Conservation (phyloP, 768 basidiomycete genomes). For the Holtermanniella nyarrowii region DNA sequence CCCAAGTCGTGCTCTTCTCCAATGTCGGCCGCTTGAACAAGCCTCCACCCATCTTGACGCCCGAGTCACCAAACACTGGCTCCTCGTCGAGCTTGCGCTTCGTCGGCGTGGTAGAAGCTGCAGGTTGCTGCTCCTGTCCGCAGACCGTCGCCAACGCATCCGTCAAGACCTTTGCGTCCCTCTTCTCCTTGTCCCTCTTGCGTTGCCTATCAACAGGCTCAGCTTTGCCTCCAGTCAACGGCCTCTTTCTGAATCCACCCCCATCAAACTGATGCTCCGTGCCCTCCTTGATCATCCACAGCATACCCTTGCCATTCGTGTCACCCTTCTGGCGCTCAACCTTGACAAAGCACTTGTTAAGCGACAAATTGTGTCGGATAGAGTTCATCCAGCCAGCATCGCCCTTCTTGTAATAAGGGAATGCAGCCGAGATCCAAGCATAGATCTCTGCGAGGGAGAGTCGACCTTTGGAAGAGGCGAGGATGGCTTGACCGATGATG, state of each 20-base stretch:
- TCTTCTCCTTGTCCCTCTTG: not conserved
- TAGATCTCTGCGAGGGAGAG: conserved; percentile 94
- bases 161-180: not conserved
- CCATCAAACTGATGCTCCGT: not conserved
- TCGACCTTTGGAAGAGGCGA: conserved; percentile 70
- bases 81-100: not conserved
- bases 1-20: not conserved
- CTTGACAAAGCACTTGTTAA: conserved; percentile 83
- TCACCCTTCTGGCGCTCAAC: conserved; percentile 47
- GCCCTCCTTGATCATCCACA: conserved; percentile 33
- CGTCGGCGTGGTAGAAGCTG: too few species aligned
- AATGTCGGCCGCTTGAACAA: not conserved
- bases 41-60: too few species aligned
- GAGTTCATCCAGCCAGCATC: conserved; percentile 98
- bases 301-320: conserved; percentile 34
- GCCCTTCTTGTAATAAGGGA: conserved; percentile 83
- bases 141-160: not conserved
- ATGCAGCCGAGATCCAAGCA: conserved; percentile 85
- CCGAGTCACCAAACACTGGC: not conserved
- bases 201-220: not conserved
- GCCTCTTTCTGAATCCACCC: not conserved
- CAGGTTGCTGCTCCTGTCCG: too few species aligned
- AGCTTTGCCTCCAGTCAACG: not conserved
- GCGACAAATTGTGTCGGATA: conserved; percentile 89
- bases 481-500: conserved; percentile 85